phyloP scores from a whole-genome alignment of 768 basidiomycete species.

The Tylopilus subfusipes region DNA sequence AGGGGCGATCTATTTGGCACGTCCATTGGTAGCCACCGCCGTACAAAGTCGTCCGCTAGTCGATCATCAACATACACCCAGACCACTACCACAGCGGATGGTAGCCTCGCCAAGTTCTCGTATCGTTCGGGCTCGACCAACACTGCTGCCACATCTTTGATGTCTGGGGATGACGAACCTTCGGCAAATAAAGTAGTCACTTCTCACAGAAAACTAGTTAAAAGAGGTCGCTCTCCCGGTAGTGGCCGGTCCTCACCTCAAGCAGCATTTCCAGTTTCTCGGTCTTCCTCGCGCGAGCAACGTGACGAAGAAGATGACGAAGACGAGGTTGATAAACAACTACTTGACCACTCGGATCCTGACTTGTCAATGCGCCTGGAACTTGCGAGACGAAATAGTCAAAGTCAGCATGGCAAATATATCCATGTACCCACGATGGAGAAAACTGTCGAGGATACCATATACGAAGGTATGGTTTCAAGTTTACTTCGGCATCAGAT shows the following conservation, averaged over 20 bases:
- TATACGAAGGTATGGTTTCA: conserved; percentile 65
- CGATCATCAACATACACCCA: conserved; percentile 73
- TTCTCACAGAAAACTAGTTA: conserved; percentile 47
- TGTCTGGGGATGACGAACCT: conserved; percentile 59
- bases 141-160: conserved; percentile 60
- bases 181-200: conserved; percentile 42
- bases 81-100: conserved; percentile 63
- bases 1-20: conserved; percentile 76
- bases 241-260: conserved; percentile 35
- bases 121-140: conserved; percentile 65
- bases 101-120: conserved; percentile 69
- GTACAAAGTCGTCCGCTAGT: conserved; percentile 59
- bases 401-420: conserved; percentile 60
- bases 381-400: conserved; percentile 80
- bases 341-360: conserved; percentile 64
- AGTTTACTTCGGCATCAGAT: conserved; percentile 2
- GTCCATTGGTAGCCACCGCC: conserved; percentile 63
- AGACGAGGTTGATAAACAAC: conserved; percentile 42
- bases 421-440: conserved; percentile 41
- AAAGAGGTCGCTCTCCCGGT: conserved; percentile 44
- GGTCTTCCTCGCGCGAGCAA: conserved; percentile 43
- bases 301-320: conserved; percentile 38
- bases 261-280: conserved; percentile 35
- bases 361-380: conserved; percentile 77
- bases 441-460: conserved; percentile 56